A percentile compares a stretch with the other conserved stretches of the same genome.
Evolutionary conservation across 2,329 filamentous ascomycete genomes (phyloP).

Genomic region (Colletotrichum shisoi): DNA sequence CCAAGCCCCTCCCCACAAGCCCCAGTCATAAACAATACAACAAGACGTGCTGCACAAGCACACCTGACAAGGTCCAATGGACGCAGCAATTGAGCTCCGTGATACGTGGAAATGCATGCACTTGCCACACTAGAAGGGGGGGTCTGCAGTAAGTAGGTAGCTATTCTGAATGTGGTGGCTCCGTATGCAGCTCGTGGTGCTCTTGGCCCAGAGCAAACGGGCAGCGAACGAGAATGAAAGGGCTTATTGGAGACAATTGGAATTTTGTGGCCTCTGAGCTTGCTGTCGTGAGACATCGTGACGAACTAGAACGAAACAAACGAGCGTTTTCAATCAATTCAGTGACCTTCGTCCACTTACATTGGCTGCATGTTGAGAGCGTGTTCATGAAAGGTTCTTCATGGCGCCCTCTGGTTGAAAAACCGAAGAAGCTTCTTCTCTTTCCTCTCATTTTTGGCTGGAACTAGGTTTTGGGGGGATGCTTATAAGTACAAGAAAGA

Average conservation of each 20-base stretch:
- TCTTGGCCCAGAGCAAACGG: not conserved
- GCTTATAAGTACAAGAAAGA: constrained; percentile 39
- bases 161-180: not conserved
- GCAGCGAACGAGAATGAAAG: not conserved
- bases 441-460: constrained; percentile 30
- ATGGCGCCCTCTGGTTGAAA: not conserved
- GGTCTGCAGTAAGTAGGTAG: not conserved
- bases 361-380: not conserved
- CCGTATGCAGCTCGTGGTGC: not conserved
- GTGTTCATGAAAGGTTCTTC: not conserved
- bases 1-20: not conserved
- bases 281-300: no score
- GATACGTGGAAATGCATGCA: constrained; percentile 8
- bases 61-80: constrained; percentile 17
- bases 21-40: constrained; percentile 5
- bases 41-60: constrained; percentile 27
- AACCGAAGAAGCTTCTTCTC: constrained; percentile 23
- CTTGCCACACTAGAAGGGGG: not conserved
- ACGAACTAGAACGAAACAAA: no score
- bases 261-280: no score
- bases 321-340: no score
- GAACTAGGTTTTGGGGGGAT: constrained; percentile 18
- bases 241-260: no score
- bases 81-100: not conserved
- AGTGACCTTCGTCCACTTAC: no score